Evolutionary conservation across 345 rosid species (phyloP).

Genomic region (Theobroma cacao): DNA sequence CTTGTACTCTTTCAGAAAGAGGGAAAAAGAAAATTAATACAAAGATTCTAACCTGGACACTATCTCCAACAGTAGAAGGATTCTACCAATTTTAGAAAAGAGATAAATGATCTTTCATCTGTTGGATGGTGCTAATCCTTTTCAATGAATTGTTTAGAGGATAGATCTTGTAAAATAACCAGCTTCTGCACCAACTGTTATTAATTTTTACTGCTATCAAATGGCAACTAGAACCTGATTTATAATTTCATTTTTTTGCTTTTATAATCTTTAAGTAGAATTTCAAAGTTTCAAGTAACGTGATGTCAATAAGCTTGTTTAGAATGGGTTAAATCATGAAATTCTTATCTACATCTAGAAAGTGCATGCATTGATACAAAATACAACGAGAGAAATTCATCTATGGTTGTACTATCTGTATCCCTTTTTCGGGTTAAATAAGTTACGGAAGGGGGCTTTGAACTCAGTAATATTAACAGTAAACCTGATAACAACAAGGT

Average conservation of each 20-base stretch:
- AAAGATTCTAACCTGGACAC: neutral
- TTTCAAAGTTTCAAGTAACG: neutral
- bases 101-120: neutral
- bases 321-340: neutral
- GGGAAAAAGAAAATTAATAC: neutral
- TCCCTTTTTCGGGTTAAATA: too few species aligned
- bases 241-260: neutral
- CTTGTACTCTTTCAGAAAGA: slow-evolving; percentile 1
- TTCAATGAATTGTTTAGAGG: neutral
- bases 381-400: neutral
- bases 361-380: neutral
- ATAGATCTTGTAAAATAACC: neutral
- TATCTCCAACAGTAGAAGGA: neutral
- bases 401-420: neutral
- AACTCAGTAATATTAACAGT: too few species aligned
- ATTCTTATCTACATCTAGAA: neutral
- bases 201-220: neutral
- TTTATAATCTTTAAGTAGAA: neutral
- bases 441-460: too few species aligned
- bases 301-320: neutral
- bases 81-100: neutral
- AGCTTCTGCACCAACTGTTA: neutral
- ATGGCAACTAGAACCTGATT: neutral
- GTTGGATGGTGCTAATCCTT: neutral
- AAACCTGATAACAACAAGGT: too few species aligned